Evolutionary conservation across 2,329 filamentous ascomycete species (phyloP).

Genomic region (Verticillium klebahnii): DNA sequence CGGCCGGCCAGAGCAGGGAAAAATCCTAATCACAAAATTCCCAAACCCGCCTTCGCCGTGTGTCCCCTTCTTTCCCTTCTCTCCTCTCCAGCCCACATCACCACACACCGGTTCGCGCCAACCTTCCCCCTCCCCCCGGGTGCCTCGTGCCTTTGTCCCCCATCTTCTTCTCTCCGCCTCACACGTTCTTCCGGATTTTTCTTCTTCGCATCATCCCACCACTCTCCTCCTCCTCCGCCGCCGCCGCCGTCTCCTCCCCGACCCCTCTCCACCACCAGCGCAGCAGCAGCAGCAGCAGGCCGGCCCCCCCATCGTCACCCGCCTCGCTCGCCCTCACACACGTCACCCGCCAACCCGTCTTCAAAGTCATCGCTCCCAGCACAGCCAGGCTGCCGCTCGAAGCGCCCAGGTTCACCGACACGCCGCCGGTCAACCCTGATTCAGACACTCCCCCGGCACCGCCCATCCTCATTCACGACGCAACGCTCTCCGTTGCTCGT

Average conservation of each 20-base stretch:
- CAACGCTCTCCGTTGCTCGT: not conserved
- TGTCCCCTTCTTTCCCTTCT: conserved; percentile 10
- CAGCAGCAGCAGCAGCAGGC: not conserved
- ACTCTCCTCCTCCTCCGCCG: not conserved
- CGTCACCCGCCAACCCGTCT: not conserved
- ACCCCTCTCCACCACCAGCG: no score
- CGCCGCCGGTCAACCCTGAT: not conserved
- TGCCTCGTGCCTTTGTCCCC: conserved; percentile 11
- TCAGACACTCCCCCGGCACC: not conserved
- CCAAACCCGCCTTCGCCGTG: conserved; percentile 7
- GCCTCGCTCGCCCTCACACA: not conserved
- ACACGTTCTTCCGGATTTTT: conserved; percentile 5
- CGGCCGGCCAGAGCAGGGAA: not conserved
- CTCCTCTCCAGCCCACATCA: conserved; percentile 15
- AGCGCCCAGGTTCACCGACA: not conserved
- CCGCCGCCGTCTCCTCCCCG: not conserved
- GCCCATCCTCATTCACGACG: not conserved
- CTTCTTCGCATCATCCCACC: not conserved
- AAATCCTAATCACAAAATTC: not conserved
- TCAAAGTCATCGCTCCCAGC: not conserved
- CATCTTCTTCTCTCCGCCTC: not conserved
- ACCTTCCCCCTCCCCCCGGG: conserved; percentile 16
- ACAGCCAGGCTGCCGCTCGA: not conserved
- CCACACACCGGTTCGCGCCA: conserved; percentile 39
- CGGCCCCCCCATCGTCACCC: not conserved